Conservation (phyloP, 345 rosid genomes). For the Syzygium aqueum region DNA sequence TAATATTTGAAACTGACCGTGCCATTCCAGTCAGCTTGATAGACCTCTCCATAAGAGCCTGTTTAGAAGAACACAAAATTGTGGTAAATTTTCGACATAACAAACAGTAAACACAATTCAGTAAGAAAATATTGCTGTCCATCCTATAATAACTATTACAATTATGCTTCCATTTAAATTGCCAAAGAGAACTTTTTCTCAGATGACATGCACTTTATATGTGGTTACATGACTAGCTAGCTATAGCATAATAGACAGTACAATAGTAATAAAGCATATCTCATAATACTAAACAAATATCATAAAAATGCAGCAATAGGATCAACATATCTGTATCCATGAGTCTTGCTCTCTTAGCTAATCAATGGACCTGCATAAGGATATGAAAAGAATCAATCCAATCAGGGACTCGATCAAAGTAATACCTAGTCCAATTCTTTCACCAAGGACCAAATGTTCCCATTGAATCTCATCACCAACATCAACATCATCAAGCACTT, state of each 20-base stretch:
- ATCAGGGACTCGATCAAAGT: slow-evolving; percentile 3
- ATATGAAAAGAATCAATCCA: neutral
- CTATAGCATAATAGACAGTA: neutral
- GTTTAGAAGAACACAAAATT: slow-evolving; percentile 12
- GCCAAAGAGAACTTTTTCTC: neutral
- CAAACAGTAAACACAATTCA: neutral
- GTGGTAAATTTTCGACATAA: neutral
- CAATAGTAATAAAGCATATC: neutral
- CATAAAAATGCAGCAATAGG: neutral
- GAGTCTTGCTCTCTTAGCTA: neutral
- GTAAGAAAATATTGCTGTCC: neutral
- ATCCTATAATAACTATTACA: neutral
- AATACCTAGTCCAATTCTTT: slow-evolving; percentile 98
- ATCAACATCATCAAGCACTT: slow-evolving; percentile 82
- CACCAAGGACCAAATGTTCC: slow-evolving; percentile 94
- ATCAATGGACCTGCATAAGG: neutral
- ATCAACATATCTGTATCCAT: neutral
- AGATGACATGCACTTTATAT: neutral
- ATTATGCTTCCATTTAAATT: neutral
- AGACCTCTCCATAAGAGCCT: slow-evolving; percentile 99
- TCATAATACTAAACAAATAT: neutral
- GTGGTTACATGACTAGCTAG: neutral
- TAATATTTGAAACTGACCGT: slow-evolving; percentile 52
- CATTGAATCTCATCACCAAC: slow-evolving; percentile 97
- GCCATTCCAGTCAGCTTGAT: slow-evolving; percentile 96